phyloP scores from a whole-genome alignment of 441 rosid genomes.

The Geranium incanum region DNA sequence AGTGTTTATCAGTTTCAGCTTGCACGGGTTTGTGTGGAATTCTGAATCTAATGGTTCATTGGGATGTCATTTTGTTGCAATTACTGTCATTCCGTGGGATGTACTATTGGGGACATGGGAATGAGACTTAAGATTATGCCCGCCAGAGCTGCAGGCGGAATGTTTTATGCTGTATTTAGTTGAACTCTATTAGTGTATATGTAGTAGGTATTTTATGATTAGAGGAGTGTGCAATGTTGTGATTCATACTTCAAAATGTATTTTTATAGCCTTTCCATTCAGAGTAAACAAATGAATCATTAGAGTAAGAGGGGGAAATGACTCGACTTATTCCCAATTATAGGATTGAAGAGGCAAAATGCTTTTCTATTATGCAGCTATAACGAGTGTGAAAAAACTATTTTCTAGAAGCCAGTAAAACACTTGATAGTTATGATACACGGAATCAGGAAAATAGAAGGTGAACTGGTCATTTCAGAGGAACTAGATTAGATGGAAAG shows the following conservation, averaged over 20 bases:
- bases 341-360: neutral
- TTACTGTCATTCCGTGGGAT: neutral
- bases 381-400: too few relatives aligned
- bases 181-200: neutral
- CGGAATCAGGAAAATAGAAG: neutral
- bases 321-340: neutral
- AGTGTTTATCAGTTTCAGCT: neutral
- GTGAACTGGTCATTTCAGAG: neutral
- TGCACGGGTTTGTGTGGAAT: neutral
- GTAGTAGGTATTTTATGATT: neutral
- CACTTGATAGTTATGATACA: too few relatives aligned
- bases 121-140: neutral
- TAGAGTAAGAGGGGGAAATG: neutral
- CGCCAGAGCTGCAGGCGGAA: too few relatives aligned
- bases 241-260: neutral
- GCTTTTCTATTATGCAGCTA: neutral
- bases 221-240: neutral
- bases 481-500: neutral
- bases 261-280: neutral
- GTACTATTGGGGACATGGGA: neutral
- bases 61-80: neutral
- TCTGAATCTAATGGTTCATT: neutral
- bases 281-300: neutral
- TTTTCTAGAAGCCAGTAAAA: too few relatives aligned
- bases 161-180: too few relatives aligned